Evolutionary conservation across 2,329 filamentous ascomycete species (phyloP).

Genomic region (Trichoderma cornu-damae): DNA sequence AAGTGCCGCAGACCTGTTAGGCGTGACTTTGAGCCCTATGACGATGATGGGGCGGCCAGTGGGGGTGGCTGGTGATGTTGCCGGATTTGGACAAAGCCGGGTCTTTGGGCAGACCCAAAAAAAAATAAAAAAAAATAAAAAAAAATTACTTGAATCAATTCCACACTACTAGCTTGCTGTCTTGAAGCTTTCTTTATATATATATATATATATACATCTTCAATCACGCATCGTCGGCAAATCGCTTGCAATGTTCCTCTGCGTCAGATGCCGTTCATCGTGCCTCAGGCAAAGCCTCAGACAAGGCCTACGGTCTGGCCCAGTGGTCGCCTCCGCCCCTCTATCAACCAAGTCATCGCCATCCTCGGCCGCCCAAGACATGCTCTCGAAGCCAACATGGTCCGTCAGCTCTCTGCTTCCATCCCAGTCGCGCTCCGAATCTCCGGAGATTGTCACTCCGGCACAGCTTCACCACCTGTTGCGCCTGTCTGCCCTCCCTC

Average conservation of each 20-base stretch:
- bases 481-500: constrained; percentile 80
- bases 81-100: constrained; percentile 8
- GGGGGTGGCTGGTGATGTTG: constrained; percentile 12
- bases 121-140: background rate
- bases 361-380: constrained; percentile 31
- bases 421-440: constrained; percentile 24
- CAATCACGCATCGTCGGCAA: background rate
- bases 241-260: constrained; percentile 29
- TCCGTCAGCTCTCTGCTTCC: constrained; percentile 69
- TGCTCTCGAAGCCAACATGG: constrained; percentile 72
- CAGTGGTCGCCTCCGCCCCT: constrained; percentile 20
- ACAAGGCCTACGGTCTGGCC: constrained; percentile 13
- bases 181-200: background rate
- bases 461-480: constrained; percentile 76
- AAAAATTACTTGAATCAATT: background rate
- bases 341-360: constrained; percentile 20
- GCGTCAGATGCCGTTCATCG: constrained; percentile 28
- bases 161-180: background rate
- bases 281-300: constrained; percentile 25
- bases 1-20: background rate
- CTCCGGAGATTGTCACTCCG: constrained; percentile 50
- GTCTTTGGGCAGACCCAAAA: background rate
- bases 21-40: constrained; percentile 12
- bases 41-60: constrained; percentile 15
- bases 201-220: background rate